Evolutionary conservation across 768 basidiomycete genomes (phyloP), one percentile per base, ranked within the genome.

Genomic region (Serendipita indica): DNA sequence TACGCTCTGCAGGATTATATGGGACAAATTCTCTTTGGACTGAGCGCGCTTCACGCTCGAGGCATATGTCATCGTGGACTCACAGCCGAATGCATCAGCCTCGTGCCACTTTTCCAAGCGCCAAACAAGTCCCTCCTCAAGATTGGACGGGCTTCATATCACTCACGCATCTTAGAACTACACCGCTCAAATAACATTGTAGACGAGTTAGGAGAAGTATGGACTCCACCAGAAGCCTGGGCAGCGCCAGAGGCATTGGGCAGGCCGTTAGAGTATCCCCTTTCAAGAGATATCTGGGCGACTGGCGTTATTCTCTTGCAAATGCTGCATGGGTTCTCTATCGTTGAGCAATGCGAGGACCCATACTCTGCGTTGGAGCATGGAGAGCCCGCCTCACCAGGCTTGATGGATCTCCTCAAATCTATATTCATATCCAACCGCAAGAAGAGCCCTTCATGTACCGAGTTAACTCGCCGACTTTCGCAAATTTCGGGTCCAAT

Each of bases 111-210:
- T n/a, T 74, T 76, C 58, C 73, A 75, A 49, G 71, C 72, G 1
- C 71, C 75, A 3, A 77, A 78, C 32, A 71, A 79, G 7, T 87
- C 86, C 63, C 71, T 78, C 18, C 75, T 89, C 66, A 92, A 91
- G 67, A 69, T 96, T 2, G 78, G 81, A 18, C 83, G 82, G 62
- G 81, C 81, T 2, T 79, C 76, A 14, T 96, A 83, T 67, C 77
- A 83, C 62, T 80, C 81, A 3, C 78, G 78, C 0, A 73, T 97
- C 32, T 72, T 83, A 25, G 90, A 94, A 66, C 71, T 92, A 32
- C 85, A 94, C 65, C 75, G 82, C 16, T 94, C 92, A 2, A 90
- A 96, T 64, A 79, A 83, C 0, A 89, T 94, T 63, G 77, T 28
- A 16, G 14, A 5, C 27, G 35, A 35, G 58, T 33, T 22, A 4